Evolutionary conservation across 371 early-diverging fungal species (phyloP).

Genomic region (Capniomyces stellatus): DNA sequence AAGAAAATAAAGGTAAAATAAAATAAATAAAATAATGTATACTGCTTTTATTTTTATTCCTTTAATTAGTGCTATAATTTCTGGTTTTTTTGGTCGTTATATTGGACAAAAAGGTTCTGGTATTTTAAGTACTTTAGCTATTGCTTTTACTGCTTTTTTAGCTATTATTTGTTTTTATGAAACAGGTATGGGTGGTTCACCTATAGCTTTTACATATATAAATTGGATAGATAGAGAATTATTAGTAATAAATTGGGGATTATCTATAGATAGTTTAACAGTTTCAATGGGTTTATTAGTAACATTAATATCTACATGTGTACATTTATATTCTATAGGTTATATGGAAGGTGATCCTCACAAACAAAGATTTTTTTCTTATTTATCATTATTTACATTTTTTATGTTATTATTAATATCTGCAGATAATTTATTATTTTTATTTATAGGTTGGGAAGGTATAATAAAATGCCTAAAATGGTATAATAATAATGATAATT

Average conservation of each 20-base stretch:
- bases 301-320: conserved; percentile 27
- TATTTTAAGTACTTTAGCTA: conserved; percentile 28
- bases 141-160: conserved; percentile 29
- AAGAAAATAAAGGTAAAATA: conserved; percentile 26
- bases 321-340: conserved; percentile 34
- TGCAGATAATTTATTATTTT: conserved; percentile 43
- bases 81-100: conserved; percentile 36
- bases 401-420: conserved; percentile 42
- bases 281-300: conserved; percentile 34
- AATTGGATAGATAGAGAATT: conserved; percentile 30
- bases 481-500: conserved; percentile 6
- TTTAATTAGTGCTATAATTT: conserved; percentile 33
- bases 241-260: conserved; percentile 33
- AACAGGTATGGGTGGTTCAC: conserved; percentile 30
- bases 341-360: conserved; percentile 33
- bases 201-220: conserved; percentile 29
- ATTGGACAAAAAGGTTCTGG: conserved; percentile 34
- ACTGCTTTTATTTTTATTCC: conserved; percentile 32
- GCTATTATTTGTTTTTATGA: conserved; percentile 31
- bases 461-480: conserved; percentile 10
- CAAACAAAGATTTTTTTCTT: conserved; percentile 39
- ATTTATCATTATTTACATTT: conserved; percentile 46
- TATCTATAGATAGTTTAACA: conserved; percentile 34
- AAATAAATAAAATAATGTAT: conserved; percentile 23
- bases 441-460: conserved; percentile 37